These are phyloP conservation scores for Eucalyptus polyanthemos DNA, from an alignment of 345 rosid species.

Conservation along the genomic window DNA sequence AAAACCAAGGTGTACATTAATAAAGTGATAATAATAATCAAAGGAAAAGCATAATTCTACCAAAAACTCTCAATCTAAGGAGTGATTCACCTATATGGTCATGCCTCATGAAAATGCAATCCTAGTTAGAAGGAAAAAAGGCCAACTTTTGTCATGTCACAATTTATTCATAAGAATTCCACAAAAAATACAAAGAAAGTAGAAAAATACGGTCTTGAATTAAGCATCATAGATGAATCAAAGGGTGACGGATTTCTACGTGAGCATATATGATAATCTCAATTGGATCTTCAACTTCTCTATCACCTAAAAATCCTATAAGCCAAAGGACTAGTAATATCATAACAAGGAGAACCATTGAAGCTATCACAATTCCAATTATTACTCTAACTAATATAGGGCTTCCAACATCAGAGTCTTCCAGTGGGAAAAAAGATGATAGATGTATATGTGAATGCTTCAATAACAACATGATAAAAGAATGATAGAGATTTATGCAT, in stretches of 20 bases:
- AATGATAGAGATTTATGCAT: background rate
- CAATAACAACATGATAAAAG: background rate
- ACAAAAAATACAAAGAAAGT: background rate
- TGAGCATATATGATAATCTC: background rate
- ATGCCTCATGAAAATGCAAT: background rate
- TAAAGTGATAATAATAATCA: background rate
- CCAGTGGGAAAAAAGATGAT: background rate
- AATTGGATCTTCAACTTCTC: constrained; percentile 50
- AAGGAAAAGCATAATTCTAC: background rate
- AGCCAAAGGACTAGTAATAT: constrained; percentile 24
- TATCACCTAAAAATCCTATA: constrained; percentile 29
- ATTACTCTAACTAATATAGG: constrained; percentile 54
- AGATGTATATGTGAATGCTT: background rate
- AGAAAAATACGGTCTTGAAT: background rate
- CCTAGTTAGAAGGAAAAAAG: background rate
- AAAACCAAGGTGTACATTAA: background rate
- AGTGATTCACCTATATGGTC: background rate
- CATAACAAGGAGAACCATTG: constrained; percentile 21
- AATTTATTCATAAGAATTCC: background rate
- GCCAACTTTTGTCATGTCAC: background rate
- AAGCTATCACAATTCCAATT: constrained; percentile 50
- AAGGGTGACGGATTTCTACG: background rate
- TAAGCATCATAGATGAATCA: background rate
- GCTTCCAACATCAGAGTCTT: constrained; percentile 56
- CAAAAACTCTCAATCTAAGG: background rate